These are phyloP conservation scores for Beauveria varroae DNA, from an alignment of 2,329 filamentous ascomycete genomes.

Conservation along the genomic window DNA sequence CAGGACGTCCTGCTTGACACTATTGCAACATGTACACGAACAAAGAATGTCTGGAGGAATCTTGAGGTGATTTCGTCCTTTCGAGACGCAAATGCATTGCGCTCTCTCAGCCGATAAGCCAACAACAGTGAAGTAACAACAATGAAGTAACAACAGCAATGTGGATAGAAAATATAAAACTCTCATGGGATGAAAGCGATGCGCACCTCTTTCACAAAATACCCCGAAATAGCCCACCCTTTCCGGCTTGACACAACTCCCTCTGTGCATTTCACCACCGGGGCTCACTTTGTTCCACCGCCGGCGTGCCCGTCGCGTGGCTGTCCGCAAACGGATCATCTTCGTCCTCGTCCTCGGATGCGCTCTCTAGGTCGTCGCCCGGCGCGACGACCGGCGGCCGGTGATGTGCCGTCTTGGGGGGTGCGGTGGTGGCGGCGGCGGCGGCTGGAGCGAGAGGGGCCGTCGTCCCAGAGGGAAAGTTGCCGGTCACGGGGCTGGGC, in stretches of 20 bases:
- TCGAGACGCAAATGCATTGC: too few relatives aligned
- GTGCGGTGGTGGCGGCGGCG: not conserved
- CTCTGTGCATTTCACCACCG: constrained; percentile 19
- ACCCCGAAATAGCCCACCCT: not conserved
- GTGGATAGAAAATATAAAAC: not conserved
- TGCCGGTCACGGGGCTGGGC: constrained; percentile 17
- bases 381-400: constrained; percentile 24
- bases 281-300: constrained; percentile 22
- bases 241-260: not conserved
- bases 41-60: too few relatives aligned
- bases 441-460: not conserved
- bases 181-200: too few relatives aligned
- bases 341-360: constrained; percentile 57
- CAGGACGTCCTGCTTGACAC: too few relatives aligned
- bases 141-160: too few relatives aligned
- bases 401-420: constrained; percentile 26
- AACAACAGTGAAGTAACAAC: too few relatives aligned
- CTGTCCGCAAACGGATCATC: constrained; percentile 84
- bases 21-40: too few relatives aligned
- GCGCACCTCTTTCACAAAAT: too few relatives aligned
- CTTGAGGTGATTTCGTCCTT: too few relatives aligned
- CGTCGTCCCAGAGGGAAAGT: too few relatives aligned
- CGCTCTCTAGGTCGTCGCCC: constrained; percentile 22
- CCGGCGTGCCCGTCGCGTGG: constrained; percentile 52
- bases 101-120: too few relatives aligned